phyloP scores from a whole-genome alignment of 495 filamentous ascomycete species.

The Staphylotrichum longicolle region DNA sequence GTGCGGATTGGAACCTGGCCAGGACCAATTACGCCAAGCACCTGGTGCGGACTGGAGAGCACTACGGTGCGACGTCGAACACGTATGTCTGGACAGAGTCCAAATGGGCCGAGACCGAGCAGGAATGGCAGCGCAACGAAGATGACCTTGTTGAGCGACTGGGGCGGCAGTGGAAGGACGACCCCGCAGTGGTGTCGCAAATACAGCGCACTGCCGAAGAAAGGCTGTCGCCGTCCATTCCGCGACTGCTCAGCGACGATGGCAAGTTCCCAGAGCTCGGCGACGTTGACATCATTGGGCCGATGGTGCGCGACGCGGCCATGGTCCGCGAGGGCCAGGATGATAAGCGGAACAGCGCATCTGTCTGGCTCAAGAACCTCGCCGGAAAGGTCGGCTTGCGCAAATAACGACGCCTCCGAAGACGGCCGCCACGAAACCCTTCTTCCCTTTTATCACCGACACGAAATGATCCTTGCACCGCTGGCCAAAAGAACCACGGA shows the following conservation, averaged over 20 bases:
- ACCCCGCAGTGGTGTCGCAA: conserved; percentile 29
- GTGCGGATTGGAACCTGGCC: conserved; percentile 76
- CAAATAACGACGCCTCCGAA: conserved; percentile 23
- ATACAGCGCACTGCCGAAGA: conserved; percentile 40
- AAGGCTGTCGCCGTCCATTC: conserved; percentile 43
- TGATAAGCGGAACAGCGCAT: conserved; percentile 40
- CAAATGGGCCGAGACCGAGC: conserved; percentile 80
- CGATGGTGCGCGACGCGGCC: conserved; percentile 68
- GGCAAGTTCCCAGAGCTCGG: conserved; percentile 84
- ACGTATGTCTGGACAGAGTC: conserved; percentile 76
- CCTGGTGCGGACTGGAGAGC: conserved; percentile 77
- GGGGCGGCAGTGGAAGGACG: conserved; percentile 38
- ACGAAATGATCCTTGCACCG: conserved; percentile 3
- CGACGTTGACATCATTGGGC: conserved; percentile 88
- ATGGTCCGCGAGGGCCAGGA: conserved; percentile 43
- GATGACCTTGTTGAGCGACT: conserved; percentile 54
- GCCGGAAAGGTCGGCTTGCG: conserved; percentile 46
- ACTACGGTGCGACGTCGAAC: conserved; percentile 80
- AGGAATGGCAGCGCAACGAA: conserved; percentile 64
- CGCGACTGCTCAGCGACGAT: conserved; percentile 57
- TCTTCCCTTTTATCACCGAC: neutral
- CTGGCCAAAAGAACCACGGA: too few species aligned
- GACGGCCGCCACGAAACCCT: too few species aligned
- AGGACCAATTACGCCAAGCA: conserved; percentile 80
- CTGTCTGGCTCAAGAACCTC: conserved; percentile 45